Evolutionary conservation across 2,329 filamentous ascomycete species (phyloP).

Genomic region (Pyrenochaeta sp.): DNA sequence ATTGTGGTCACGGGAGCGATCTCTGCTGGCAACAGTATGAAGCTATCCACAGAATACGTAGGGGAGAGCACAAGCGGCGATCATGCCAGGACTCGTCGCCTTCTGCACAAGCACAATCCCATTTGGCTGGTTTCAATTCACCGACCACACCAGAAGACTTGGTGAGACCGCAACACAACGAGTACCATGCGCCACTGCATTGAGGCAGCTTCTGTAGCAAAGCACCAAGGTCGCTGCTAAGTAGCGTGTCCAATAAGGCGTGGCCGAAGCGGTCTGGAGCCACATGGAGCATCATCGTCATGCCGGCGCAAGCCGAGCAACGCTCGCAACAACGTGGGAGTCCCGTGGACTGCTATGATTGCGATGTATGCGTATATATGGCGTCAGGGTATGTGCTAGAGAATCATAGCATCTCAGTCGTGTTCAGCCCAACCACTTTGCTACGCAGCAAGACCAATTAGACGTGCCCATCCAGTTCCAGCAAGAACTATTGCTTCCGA

Average conservation of each 20-base stretch:
- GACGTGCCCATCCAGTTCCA: constrained; percentile 4
- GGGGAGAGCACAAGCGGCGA: background rate
- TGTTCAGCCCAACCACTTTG: background rate
- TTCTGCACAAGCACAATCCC: too few relatives aligned
- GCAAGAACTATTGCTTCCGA: background rate
- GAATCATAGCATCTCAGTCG: constrained; percentile 18
- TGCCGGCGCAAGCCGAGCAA: constrained; percentile 42
- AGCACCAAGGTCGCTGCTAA: constrained; percentile 15
- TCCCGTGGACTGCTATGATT: constrained; percentile 13
- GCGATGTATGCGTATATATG: constrained; percentile 32
- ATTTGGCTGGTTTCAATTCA: too few relatives aligned
- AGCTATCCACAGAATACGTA: background rate
- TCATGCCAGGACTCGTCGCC: too few relatives aligned
- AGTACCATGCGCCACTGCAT: too few relatives aligned
- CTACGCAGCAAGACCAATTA: background rate
- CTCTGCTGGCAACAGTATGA: constrained; percentile 2
- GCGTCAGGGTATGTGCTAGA: constrained; percentile 14
- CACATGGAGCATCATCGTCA: constrained; percentile 16
- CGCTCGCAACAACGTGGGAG: constrained; percentile 23
- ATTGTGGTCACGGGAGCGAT: constrained; percentile 1
- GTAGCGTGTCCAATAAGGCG: constrained; percentile 7
- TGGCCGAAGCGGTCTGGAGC: constrained; percentile 25
- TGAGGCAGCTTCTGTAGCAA: background rate
- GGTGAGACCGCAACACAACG: too few relatives aligned
- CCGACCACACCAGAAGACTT: too few relatives aligned